phyloP scores from a whole-genome alignment of 495 filamentous ascomycete species.

The Barbatosphaeria neglecta region DNA sequence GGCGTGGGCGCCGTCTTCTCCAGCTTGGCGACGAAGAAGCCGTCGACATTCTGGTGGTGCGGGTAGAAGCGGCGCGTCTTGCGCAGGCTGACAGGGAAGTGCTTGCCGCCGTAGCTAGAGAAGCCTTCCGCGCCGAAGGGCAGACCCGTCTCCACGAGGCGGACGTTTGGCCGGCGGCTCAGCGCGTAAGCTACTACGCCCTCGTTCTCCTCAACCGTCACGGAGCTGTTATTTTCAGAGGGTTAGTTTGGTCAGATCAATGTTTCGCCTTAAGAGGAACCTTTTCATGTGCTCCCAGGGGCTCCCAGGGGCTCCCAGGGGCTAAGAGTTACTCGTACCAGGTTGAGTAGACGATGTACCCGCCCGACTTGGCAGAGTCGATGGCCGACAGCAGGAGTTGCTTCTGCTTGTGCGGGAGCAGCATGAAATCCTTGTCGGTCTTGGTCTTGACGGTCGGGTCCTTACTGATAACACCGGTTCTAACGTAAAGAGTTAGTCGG shows the following conservation, averaged over 20 bases:
- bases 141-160: constrained; percentile 83
- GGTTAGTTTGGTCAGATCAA: constrained; percentile 44
- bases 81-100: constrained; percentile 74
- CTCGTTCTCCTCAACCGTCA: constrained; percentile 91
- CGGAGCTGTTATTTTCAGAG: constrained; percentile 77
- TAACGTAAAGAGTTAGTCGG: not conserved
- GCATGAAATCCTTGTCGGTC: constrained; percentile 83
- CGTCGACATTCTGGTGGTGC: constrained; percentile 91
- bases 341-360: constrained; percentile 90
- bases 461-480: constrained; percentile 77
- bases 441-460: constrained; percentile 95
- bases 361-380: constrained; percentile 88
- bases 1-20: constrained; percentile 79
- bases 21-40: constrained; percentile 96
- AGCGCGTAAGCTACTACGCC: constrained; percentile 88
- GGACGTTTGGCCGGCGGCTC: constrained; percentile 81
- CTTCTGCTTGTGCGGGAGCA: constrained; percentile 85
- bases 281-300: constrained; percentile 16
- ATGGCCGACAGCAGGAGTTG: constrained; percentile 88
- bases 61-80: constrained; percentile 85
- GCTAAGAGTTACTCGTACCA: constrained; percentile 31
- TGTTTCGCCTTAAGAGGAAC: constrained; percentile 6
- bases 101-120: constrained; percentile 75
- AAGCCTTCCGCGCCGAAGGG: constrained; percentile 91
- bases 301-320: not conserved